A percentile compares a stretch with the other conserved stretches of the same genome.
Evolutionary conservation across 176 grass and related monocot genomes (phyloP).

Genomic region (Olyra latifolia): DNA sequence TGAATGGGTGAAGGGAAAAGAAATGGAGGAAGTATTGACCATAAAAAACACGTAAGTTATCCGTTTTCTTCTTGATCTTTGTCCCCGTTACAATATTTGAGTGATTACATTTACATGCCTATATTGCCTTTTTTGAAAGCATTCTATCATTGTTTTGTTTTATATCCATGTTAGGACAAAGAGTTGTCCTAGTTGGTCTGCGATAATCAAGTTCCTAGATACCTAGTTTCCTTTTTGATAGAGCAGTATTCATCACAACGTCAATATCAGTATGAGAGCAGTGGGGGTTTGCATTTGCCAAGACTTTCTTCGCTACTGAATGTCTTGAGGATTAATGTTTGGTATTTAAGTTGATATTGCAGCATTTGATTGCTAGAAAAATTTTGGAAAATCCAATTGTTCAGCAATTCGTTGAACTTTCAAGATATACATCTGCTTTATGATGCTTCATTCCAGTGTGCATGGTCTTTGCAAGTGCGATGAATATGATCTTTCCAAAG

Average conservation of each 20-base stretch:
- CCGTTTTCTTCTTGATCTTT: neutral
- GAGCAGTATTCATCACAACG: neutral
- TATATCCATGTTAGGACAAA: neutral
- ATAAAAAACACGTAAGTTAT: constrained; percentile 91
- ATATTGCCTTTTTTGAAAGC: neutral
- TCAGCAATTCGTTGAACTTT: neutral
- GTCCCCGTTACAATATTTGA: neutral
- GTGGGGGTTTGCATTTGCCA: neutral
- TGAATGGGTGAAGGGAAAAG: constrained; percentile 97
- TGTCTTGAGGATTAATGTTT: neutral
- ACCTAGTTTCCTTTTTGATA: neutral
- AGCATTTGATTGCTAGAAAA: neutral
- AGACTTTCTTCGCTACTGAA: neutral
- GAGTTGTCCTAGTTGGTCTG: neutral
- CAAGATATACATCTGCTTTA: neutral
- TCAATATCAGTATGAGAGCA: neutral
- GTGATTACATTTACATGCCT: neutral
- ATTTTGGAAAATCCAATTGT: neutral
- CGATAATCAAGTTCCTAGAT: neutral
- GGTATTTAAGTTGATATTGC: neutral
- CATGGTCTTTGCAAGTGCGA: neutral
- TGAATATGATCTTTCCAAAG: neutral
- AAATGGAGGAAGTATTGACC: constrained; percentile 85
- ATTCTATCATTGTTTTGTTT: neutral
- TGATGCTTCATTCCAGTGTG: neutral